These are phyloP conservation scores for Protomyces lactucae-debilis DNA, from an alignment of 1,139 yeast species.

Conservation along the genomic window DNA sequence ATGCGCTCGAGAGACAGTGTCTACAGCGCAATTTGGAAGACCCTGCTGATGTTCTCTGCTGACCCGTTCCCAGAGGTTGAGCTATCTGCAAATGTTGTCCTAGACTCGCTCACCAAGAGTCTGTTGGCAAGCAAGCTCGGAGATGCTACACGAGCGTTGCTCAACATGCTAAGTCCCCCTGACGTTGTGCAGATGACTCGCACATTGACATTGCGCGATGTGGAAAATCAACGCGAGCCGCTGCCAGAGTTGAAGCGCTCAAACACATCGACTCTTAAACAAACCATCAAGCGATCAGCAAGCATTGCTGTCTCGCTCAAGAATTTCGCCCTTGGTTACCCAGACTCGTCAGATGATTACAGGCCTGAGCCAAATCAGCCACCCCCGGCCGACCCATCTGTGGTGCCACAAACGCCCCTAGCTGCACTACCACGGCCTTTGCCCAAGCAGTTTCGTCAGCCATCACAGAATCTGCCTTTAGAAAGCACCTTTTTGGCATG, in stretches of 20 bases:
- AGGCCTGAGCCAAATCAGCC: constrained; percentile 32
- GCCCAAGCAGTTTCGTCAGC: constrained; percentile 25
- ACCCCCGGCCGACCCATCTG: constrained; percentile 32
- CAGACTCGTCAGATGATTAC: constrained; percentile 29
- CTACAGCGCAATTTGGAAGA: constrained; percentile 85
- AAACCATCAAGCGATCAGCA: constrained; percentile 39
- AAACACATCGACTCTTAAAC: constrained; percentile 5
- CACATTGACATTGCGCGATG: constrained; percentile 1
- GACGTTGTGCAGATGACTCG: constrained; percentile 11
- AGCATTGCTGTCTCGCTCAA: constrained; percentile 41
- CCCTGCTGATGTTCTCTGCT: constrained; percentile 69
- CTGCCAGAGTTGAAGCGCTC: constrained; percentile 3
- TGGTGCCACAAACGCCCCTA: constrained; percentile 36
- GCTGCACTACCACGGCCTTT: constrained; percentile 23
- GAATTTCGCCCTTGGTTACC: constrained; percentile 38
- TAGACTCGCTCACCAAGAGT: constrained; percentile 66
- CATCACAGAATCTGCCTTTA: constrained; percentile 45
- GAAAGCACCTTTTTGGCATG: constrained; percentile 78
- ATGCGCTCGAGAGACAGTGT: constrained; percentile 64
- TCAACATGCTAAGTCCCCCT: constrained; percentile 19
- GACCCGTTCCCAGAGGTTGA: constrained; percentile 87
- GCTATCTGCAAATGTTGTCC: constrained; percentile 64
- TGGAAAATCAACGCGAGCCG: constrained; percentile 1
- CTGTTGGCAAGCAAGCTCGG: constrained; percentile 62
- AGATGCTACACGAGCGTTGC: constrained; percentile 57